Evolutionary conservation across 768 basidiomycete species (phyloP).

Genomic region (Rhizopogon salebrosus): DNA sequence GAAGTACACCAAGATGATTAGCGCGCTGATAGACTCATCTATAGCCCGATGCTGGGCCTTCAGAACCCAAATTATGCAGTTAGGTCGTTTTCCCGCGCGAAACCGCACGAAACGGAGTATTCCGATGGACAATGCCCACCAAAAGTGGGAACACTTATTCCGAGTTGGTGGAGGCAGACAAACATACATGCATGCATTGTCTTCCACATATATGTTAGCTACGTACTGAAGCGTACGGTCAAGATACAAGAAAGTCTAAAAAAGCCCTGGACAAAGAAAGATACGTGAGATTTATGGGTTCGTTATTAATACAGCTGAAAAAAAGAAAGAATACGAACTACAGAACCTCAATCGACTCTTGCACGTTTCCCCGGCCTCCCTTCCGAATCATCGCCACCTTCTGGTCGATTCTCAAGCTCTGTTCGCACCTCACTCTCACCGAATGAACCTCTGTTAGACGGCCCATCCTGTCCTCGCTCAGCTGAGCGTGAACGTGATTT

Average conservation of each 20-base stretch:
- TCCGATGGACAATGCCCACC: not conserved
- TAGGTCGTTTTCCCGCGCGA: not conserved
- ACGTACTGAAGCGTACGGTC: not conserved
- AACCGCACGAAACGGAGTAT: not conserved
- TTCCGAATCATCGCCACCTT: constrained; percentile 15
- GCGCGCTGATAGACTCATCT: not conserved
- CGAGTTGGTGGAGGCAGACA: not conserved
- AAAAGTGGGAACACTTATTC: not conserved
- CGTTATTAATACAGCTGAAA: constrained; percentile 2
- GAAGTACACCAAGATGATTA: not conserved
- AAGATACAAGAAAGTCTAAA: not conserved
- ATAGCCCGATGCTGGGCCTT: no score
- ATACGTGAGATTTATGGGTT: not conserved
- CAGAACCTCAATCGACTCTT: constrained; percentile 23
- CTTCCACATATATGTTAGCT: not conserved
- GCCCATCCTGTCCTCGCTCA: constrained; percentile 19
- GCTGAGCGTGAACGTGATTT: constrained; percentile 22
- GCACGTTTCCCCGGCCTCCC: constrained; percentile 25
- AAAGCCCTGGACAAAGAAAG: not conserved
- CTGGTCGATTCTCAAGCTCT: constrained; percentile 14
- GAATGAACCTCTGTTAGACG: constrained; percentile 7
- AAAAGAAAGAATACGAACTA: constrained; percentile 1
- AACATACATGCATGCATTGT: not conserved
- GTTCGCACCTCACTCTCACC: constrained; percentile 16
- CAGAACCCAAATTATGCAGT: no score